Base-by-base conservation (phyloP, 1,284 basidiomycete genomes). In the Earliella scabrosa region DNA sequence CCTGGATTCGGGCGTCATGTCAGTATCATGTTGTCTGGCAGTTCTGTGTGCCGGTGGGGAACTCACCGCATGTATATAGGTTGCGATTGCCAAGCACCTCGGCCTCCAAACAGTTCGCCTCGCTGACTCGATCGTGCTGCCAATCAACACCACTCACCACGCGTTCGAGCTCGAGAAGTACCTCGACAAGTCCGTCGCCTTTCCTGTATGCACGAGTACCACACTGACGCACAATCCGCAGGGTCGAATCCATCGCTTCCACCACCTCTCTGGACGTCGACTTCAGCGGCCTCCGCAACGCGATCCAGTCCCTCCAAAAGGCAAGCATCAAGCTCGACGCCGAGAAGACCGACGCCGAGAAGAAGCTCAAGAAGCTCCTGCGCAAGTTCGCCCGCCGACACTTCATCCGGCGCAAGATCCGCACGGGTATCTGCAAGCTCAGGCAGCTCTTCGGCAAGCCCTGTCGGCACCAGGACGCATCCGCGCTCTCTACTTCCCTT, bases 61-160 rank as follows among this genome's bases (percentile, higher is more conserved):
- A 8, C 5, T 6, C 4, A 18, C n/a, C n/a, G n/a, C 6, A 10
- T 31, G 38, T 16, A 51, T 18, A n/a, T 45, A 88, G 78, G 77
- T 85, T 46, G 88, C 88, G 20, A 77, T 88, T 31, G 82, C 90
- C 16, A 85, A 90, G 66, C 80, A 87, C 61, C 71, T 88, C 9
- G 88, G 88, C 24, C 69, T 90, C 13, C 75, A 83, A 60, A 74
- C 83, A 3, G 74, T 94, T 34, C 81, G 87, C 14, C 69, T 92
- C 3, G 79, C 85, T 0, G 82, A 87, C 56, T 72, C 81, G 5
- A 71, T 88, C 40, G 67, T 85, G 9, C 72, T 86, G 6, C 92
- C 91, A 0, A 71, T 95, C 64, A 92, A 94, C 70, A 87, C 89
- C 6, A 90, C 88, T 1, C 83, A 90, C 64, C 93, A 93, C 57